Evolutionary conservation across 2,329 filamentous ascomycete genomes (phyloP).

Genomic region (Achaetomium macrosporum): DNA sequence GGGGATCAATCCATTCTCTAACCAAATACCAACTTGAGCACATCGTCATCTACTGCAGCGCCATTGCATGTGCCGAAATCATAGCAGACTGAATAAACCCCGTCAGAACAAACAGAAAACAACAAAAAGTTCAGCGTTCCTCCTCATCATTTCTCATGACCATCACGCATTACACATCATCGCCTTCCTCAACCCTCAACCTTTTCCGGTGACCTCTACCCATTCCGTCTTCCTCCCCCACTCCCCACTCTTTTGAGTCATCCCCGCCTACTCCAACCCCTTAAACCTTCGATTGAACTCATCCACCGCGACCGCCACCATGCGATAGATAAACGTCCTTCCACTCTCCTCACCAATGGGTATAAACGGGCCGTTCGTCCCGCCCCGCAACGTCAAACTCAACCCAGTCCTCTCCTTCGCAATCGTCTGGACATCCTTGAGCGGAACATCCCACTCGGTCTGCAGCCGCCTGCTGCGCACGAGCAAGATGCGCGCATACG

Average conservation of each 20-base stretch:
- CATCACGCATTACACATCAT: too few relatives aligned
- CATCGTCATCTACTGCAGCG: too few relatives aligned
- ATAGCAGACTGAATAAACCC: too few relatives aligned
- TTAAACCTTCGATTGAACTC: slow-evolving; percentile 61
- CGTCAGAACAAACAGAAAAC: too few relatives aligned
- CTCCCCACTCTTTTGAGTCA: neutral
- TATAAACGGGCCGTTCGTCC: slow-evolving; percentile 89
- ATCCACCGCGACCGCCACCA: slow-evolving; percentile 60
- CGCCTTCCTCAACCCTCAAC: too few relatives aligned
- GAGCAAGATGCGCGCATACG: slow-evolving; percentile 80
- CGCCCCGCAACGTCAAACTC: slow-evolving; percentile 80
- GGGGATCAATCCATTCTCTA: too few relatives aligned
- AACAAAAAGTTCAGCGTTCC: too few relatives aligned
- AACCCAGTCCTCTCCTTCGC: slow-evolving; percentile 94
- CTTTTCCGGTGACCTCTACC: neutral
- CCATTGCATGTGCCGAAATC: too few relatives aligned
- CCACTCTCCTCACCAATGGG: slow-evolving; percentile 84
- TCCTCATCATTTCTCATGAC: too few relatives aligned
- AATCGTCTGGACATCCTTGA: slow-evolving; percentile 96
- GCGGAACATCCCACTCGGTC: slow-evolving; percentile 91
- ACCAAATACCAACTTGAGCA: too few relatives aligned
- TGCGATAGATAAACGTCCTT: slow-evolving; percentile 57
- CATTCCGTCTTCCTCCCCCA: neutral
- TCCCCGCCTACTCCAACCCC: slow-evolving; percentile 30
- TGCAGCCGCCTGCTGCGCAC: slow-evolving; percentile 79